Evolutionary conservation across 2,329 filamentous ascomycete species (phyloP), one percentile per base, ranked within the genome.

Genomic region (Xylaria polymorpha): DNA sequence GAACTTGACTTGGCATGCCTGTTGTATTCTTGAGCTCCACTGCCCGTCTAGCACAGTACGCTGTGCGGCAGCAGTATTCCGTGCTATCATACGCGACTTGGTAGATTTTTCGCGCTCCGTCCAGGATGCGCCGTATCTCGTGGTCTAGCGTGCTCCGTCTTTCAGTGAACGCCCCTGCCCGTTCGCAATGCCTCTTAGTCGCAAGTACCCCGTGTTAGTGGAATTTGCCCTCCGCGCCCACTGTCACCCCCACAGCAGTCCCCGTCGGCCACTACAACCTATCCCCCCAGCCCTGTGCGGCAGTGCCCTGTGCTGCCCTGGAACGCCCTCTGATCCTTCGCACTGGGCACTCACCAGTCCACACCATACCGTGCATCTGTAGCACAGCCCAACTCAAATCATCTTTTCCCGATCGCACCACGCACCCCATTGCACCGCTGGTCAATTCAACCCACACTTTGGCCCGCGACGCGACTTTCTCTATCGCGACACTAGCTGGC

Each of bases 401-500:
- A 73, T 73, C 72, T 70, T 73, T 71, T 74, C 73, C 74, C 72
- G 75, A 77, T 75, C 75, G 75, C 75, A 76, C 69, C 71, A 72
- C 70, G 55, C 55, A 72, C 67, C 67, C 69, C 64, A 72, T 71
- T 68, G 71, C 69, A 72, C 71, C 69, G 70, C 70, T 71, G 74
- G 73, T 72, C 74, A 71, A 71, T 73, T 72, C 77, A 79, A 72
- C 63, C 70, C 67, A 69, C 68, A 71, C 78, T 75, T 76, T 79
- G 76, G 79, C 79, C 74, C 77, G 75, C 77, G 78, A 83, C 82
- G 81, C 81, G 82, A 83, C 82, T 80, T 78, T 80, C 56, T 81
- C 79, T 79, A 82, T 83, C 81, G 81, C 81, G 80, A 82, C 80
- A 78, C 76, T 78, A 60, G 69, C 58, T 70, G 65, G 72, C 71